Percentiles rank a stretch among this genome's conserved stretches.
phyloP scores from a whole-genome alignment of 164 flowering plant genomes.

The Chloranthus sessilifolius region DNA sequence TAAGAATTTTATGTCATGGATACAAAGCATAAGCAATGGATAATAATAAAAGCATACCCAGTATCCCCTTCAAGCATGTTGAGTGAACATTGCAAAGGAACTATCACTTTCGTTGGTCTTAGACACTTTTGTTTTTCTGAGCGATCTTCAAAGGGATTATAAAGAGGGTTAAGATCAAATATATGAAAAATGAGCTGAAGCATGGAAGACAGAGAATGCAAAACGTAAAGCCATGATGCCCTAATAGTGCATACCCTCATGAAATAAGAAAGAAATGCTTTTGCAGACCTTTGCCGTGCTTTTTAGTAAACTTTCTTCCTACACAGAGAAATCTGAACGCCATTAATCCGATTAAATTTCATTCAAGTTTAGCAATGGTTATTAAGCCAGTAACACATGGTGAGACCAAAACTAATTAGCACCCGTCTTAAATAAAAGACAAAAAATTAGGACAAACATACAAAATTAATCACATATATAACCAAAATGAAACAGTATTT shows the following conservation, averaged over 20 bases:
- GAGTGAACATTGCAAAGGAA: slow-evolving; percentile 74
- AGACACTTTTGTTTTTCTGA: slow-evolving; percentile 28
- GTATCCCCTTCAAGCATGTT: slow-evolving; percentile 99
- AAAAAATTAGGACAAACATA: too few species aligned
- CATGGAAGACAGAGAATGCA: not conserved
- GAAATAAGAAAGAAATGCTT: slow-evolving; percentile 67
- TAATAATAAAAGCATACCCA: slow-evolving; percentile 44
- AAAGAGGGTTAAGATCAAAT: slow-evolving; percentile 1
- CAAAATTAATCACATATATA: too few species aligned
- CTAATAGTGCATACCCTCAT: slow-evolving; percentile 39
- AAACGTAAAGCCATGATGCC: not conserved
- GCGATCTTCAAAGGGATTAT: slow-evolving; percentile 25
- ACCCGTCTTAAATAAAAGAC: too few species aligned
- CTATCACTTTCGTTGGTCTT: slow-evolving; percentile 33
- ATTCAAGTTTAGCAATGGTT: too few species aligned
- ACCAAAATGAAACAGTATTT: too few species aligned
- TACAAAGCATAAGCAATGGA: not conserved
- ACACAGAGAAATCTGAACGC: slow-evolving; percentile 7
- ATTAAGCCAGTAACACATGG: too few species aligned
- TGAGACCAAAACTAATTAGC: too few species aligned
- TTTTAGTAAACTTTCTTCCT: slow-evolving; percentile 42
- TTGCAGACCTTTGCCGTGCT: slow-evolving; percentile 48
- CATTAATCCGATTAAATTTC: too few species aligned
- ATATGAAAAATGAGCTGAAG: not conserved
- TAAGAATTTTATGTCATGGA: not conserved